These are phyloP conservation scores for Liriodendron chinense DNA, from an alignment of 164 flowering plant species.

Conservation along the genomic window DNA sequence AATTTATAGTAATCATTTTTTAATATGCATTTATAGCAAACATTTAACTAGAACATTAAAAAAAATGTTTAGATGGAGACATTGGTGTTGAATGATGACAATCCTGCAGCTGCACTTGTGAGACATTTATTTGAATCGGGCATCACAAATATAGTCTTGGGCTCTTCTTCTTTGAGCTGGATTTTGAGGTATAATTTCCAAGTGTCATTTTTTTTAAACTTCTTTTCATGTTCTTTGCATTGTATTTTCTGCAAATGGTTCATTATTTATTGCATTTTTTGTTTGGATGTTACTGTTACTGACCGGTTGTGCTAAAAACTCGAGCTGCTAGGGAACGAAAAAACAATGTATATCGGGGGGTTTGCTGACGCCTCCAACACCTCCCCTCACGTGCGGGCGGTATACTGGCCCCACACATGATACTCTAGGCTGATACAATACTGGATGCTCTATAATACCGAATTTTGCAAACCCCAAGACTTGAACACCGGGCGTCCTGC, in stretches of 20 bases:
- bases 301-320: too few relatives aligned
- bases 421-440: too few relatives aligned
- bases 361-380: too few relatives aligned
- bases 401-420: too few relatives aligned
- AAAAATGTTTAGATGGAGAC: conserved; percentile 51
- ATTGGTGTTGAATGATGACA: conserved; percentile 63
- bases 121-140: conserved; percentile 45
- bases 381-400: too few relatives aligned
- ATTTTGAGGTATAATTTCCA: conserved; percentile 41
- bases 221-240: background rate
- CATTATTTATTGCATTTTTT: background rate
- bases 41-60: background rate
- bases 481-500: too few relatives aligned
- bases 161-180: conserved; percentile 46
- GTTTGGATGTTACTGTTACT: background rate
- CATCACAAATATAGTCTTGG: conserved; percentile 53
- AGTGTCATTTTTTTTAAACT: background rate
- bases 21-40: background rate
- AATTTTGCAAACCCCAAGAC: too few relatives aligned
- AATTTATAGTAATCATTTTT: too few relatives aligned
- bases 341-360: too few relatives aligned
- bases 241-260: background rate
- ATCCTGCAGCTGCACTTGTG: conserved; percentile 65
- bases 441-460: too few relatives aligned
- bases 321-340: too few relatives aligned